A percentile compares a stretch with the other conserved stretches of the same genome.
Conservation (phyloP, 2,329 filamentous ascomycete species). For the Venturia effusa region DNA sequence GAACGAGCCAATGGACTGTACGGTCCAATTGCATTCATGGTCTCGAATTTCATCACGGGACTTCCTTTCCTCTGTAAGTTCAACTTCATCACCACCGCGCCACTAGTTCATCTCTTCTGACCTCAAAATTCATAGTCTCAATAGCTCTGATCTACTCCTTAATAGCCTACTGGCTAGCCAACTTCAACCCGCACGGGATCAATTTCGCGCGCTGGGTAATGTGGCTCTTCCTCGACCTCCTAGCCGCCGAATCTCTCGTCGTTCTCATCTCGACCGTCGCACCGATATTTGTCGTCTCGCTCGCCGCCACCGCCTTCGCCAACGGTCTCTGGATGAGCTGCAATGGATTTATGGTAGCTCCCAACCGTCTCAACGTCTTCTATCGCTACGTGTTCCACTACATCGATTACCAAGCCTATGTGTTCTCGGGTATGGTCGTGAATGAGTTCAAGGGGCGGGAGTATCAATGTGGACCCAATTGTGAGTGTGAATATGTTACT, state of each 20-base stretch:
- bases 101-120: background rate
- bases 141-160: constrained; percentile 66
- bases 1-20: constrained; percentile 76
- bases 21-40: constrained; percentile 58
- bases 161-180: constrained; percentile 69
- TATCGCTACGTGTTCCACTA: constrained; percentile 84
- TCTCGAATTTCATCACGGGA: constrained; percentile 75
- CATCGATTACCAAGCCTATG: constrained; percentile 77
- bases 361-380: constrained; percentile 64
- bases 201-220: constrained; percentile 71
- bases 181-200: constrained; percentile 53
- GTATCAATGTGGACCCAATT: constrained; percentile 50
- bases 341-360: constrained; percentile 68
- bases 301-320: constrained; percentile 72
- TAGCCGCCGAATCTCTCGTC: constrained; percentile 73
- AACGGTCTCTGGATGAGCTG: constrained; percentile 89
- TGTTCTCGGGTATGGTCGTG: constrained; percentile 89
- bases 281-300: constrained; percentile 67
- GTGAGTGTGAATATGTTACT: constrained; percentile 61
- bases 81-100: constrained; percentile 12
- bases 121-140: constrained; percentile 38
- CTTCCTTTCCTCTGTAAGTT: constrained; percentile 56
- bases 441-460: constrained; percentile 63
- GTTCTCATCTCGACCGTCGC: constrained; percentile 64
- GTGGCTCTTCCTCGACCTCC: constrained; percentile 76